Evolutionary conservation across 1,139 yeast genomes (phyloP).

Genomic region (Arxiozyma slooffiae): DNA sequence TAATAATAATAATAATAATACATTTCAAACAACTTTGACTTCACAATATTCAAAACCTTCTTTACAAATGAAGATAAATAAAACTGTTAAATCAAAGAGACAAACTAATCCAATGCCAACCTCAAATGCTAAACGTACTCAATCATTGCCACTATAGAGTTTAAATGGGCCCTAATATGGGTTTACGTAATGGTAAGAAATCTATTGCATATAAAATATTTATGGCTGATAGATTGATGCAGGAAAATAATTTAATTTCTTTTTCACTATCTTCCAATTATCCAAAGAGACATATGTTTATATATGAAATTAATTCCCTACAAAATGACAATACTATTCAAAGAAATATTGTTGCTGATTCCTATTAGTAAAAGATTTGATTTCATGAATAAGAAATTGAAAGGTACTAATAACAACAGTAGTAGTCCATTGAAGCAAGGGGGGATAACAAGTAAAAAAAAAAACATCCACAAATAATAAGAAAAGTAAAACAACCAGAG

Average conservation of each 20-base stretch:
- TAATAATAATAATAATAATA: not conserved
- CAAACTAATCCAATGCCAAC: constrained; percentile 33
- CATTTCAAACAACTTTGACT: not conserved
- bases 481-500: not conserved
- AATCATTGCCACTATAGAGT: constrained; percentile 52
- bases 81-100: constrained; percentile 13
- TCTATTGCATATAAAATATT: constrained; percentile 35
- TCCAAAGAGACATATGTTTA: constrained; percentile 10
- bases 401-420: constrained; percentile 10
- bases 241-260: constrained; percentile 7
- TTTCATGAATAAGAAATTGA: constrained; percentile 26
- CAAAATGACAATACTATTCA: constrained; percentile 23
- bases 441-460: constrained; percentile 24
- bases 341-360: constrained; percentile 22
- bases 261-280: constrained; percentile 1
- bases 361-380: constrained; percentile 29
- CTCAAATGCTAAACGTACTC: constrained; percentile 55
- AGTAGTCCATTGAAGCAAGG: not conserved
- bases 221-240: constrained; percentile 33
- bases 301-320: constrained; percentile 20
- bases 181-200: constrained; percentile 34
- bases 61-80: not conserved
- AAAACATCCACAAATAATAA: not conserved
- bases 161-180: constrained; percentile 22
- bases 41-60: constrained; percentile 2